Percentiles rank a stretch among this genome's conserved stretches.
Conservation (phyloP, 768 basidiomycete genomes). For the Auriscalpium orientale region DNA sequence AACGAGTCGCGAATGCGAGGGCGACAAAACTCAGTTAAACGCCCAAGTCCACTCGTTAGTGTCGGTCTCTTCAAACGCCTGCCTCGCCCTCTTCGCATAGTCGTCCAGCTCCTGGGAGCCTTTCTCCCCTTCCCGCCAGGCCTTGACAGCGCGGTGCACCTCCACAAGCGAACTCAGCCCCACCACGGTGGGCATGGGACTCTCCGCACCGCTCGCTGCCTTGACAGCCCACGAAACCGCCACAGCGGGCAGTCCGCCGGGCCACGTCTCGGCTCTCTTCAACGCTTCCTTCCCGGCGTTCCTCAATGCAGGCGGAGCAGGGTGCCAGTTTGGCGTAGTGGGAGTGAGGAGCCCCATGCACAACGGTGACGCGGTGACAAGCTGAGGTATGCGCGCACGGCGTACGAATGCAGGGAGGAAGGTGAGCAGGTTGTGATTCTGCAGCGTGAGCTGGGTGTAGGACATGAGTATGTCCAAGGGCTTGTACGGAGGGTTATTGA, state of each 20-base stretch:
- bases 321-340: conserved; percentile 64
- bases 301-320: conserved; percentile 48
- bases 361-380: conserved; percentile 75
- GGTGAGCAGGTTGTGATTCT: conserved; percentile 52
- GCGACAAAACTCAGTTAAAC: not conserved
- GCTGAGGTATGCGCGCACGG: conserved; percentile 59
- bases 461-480: conserved; percentile 76
- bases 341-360: conserved; percentile 73
- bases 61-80: conserved; percentile 41
- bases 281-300: conserved; percentile 35
- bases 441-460: conserved; percentile 74
- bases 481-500: conserved; percentile 54
- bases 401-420: conserved; percentile 50
- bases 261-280: conserved; percentile 26
- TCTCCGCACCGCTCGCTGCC: conserved; percentile 25
- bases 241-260: conserved; percentile 47
- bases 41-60: conserved; percentile 42
- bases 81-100: conserved; percentile 37
- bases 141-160: conserved; percentile 64
- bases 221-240: conserved; percentile 68
- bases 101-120: conserved; percentile 29
- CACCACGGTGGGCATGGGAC: conserved; percentile 54
- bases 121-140: conserved; percentile 56
- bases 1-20: too few species aligned
- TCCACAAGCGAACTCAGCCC: conserved; percentile 67